A percentile compares a stretch with the other conserved stretches of the same genome.
Evolutionary conservation across 345 rosid species (phyloP).

Genomic region (Eutrema heterophyllum): DNA sequence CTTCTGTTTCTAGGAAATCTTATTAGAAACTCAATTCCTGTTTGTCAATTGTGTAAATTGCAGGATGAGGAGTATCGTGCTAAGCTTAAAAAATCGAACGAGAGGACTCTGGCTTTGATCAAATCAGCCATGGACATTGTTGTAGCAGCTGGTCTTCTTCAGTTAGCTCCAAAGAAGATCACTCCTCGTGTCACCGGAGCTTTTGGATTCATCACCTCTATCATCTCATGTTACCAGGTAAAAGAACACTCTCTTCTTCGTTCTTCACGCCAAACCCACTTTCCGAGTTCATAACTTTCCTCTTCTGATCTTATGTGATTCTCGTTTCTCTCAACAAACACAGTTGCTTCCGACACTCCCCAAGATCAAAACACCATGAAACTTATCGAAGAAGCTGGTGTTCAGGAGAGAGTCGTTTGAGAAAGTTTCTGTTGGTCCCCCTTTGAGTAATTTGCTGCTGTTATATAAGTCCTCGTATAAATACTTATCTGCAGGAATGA

Average conservation of each 20-base stretch:
- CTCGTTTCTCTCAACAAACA: neutral
- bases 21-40: neutral
- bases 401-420: neutral
- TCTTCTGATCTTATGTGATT: neutral
- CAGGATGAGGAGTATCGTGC: conserved; percentile 78
- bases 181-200: conserved; percentile 96
- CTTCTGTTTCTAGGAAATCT: neutral
- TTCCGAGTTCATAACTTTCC: neutral
- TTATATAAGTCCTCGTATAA: conserved; percentile 15
- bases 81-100: conserved; percentile 70
- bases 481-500: conserved; percentile 22
- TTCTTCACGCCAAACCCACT: neutral
- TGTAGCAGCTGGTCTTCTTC: conserved; percentile 90
- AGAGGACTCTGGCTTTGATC: conserved; percentile 76
- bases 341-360: conserved; percentile 32
- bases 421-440: conserved; percentile 2
- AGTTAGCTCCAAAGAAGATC: conserved; percentile 79
- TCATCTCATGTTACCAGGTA: conserved; percentile 89
- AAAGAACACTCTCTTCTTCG: neutral
- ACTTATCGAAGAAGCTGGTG: neutral
- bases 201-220: conserved; percentile 68
- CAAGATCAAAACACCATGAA: conserved; percentile 29
- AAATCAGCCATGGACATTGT: conserved; percentile 88
- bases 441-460: conserved; percentile 1
- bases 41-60: neutral